These are phyloP conservation scores for Fusarium sp. DNA, from an alignment of 2,329 filamentous ascomycete species.

Conservation along the genomic window DNA sequence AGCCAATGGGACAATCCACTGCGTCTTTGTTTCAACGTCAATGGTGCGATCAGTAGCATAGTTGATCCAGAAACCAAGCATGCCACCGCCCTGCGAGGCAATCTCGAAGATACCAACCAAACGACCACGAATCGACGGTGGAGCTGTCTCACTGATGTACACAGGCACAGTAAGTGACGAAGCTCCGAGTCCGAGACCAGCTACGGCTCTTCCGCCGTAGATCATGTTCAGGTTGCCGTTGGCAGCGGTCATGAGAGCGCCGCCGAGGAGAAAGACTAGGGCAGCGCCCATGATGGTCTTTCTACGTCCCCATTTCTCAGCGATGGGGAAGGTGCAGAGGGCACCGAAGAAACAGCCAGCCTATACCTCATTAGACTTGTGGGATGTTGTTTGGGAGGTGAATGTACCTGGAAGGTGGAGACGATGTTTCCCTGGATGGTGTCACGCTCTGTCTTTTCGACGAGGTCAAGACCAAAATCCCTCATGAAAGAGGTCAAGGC, in stretches of 20 bases:
- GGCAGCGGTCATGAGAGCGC: constrained; percentile 54
- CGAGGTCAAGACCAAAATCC: constrained; percentile 53
- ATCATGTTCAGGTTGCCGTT: constrained; percentile 56
- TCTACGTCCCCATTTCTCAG: constrained; percentile 63
- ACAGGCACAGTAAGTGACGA: constrained; percentile 64
- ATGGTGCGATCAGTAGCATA: constrained; percentile 50
- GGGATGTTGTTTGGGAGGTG: too few relatives aligned
- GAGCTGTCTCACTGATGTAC: constrained; percentile 60
- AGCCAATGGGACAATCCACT: constrained; percentile 70
- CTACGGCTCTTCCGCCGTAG: constrained; percentile 65
- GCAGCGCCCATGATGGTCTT: constrained; percentile 62
- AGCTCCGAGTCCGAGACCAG: constrained; percentile 66
- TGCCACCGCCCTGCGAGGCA: constrained; percentile 51
- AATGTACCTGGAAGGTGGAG: constrained; percentile 52
- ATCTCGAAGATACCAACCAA: constrained; percentile 67
- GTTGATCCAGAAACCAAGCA: constrained; percentile 59
- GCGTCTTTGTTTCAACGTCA: constrained; percentile 50
- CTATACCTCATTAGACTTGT: constrained; percentile 37
- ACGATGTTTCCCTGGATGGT: constrained; percentile 58
- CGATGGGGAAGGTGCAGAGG: constrained; percentile 61
- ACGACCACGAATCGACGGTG: constrained; percentile 66
- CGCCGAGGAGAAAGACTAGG: constrained; percentile 58
- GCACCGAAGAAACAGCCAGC: constrained; percentile 60
- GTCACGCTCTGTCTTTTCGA: constrained; percentile 48
- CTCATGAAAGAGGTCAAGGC: constrained; percentile 55